A percentile compares a stretch with the other conserved stretches of the same genome.
Conservation (phyloP, 192 early-diverging fungal genomes). For the Entomortierella beljakovae region DNA sequence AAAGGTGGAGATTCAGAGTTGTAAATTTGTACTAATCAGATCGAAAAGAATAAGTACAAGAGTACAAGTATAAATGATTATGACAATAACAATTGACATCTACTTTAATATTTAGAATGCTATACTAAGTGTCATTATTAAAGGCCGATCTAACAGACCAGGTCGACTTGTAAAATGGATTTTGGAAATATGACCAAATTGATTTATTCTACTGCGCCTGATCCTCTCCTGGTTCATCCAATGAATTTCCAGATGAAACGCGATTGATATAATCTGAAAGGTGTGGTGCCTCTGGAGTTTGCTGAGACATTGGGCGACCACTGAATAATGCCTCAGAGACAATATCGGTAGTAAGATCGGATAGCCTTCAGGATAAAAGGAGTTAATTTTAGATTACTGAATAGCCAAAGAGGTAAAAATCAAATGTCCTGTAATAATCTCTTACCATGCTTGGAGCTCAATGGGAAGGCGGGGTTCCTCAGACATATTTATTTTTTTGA, state of each 20-base stretch:
- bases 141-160: no score
- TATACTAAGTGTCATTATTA: no score
- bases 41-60: no score
- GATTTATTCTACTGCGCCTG: not conserved
- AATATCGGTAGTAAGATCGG: constrained; percentile 57
- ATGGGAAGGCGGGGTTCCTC: constrained; percentile 47
- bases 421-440: not conserved
- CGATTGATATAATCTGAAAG: constrained; percentile 42
- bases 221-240: constrained; percentile 1
- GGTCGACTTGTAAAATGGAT: no score
- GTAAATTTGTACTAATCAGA: no score
- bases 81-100: no score
- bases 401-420: not conserved
- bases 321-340: constrained; percentile 58
- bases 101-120: not conserved
- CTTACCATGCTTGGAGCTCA: constrained; percentile 56
- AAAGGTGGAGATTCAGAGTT: no score
- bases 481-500: constrained; percentile 49
- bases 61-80: no score
- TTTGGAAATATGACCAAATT: no score
- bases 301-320: constrained; percentile 50
- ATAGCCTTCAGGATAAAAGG: constrained; percentile 36
- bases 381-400: not conserved
- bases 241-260: constrained; percentile 36
- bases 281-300: constrained; percentile 43